These are phyloP conservation scores for Nakazawaea populi DNA, from an alignment of 805 yeast species.

Conservation along the genomic window DNA sequence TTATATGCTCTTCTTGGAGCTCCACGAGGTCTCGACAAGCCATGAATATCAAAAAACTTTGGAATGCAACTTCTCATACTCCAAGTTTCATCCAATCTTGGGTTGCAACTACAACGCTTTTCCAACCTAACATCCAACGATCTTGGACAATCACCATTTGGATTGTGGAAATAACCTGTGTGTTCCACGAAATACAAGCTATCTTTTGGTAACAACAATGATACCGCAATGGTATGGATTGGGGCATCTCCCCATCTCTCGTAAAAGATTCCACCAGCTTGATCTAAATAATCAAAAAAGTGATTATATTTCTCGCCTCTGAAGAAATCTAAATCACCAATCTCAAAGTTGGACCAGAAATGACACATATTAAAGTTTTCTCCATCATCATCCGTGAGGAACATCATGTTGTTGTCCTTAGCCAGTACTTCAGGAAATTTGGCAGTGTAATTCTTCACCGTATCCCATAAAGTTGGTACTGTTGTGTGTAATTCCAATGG, in stretches of 20 bases:
- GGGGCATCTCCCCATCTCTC: constrained; percentile 57
- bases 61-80: constrained; percentile 42
- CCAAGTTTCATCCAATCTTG: constrained; percentile 45
- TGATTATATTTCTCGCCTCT: constrained; percentile 37
- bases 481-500: constrained; percentile 48
- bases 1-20: constrained; percentile 19
- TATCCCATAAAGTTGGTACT: constrained; percentile 45
- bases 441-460: constrained; percentile 38
- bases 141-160: constrained; percentile 58
- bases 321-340: constrained; percentile 44
- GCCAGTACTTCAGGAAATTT: constrained; percentile 40
- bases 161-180: constrained; percentile 50
- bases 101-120: constrained; percentile 47
- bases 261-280: constrained; percentile 46
- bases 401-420: constrained; percentile 38
- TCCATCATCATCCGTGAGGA: constrained; percentile 41
- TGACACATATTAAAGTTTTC: constrained; percentile 48
- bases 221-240: constrained; percentile 25
- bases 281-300: constrained; percentile 40
- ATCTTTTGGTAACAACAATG: constrained; percentile 21
- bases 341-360: constrained; percentile 62
- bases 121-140: constrained; percentile 35
- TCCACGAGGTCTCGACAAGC: constrained; percentile 22
- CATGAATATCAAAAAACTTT: constrained; percentile 32
- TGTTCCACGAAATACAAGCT: constrained; percentile 34